A percentile compares a stretch with the other conserved stretches of the same genome.
These are phyloP conservation scores for Fusarium citri DNA, from an alignment of 2,329 filamentous ascomycete species.

Conservation along the genomic window DNA sequence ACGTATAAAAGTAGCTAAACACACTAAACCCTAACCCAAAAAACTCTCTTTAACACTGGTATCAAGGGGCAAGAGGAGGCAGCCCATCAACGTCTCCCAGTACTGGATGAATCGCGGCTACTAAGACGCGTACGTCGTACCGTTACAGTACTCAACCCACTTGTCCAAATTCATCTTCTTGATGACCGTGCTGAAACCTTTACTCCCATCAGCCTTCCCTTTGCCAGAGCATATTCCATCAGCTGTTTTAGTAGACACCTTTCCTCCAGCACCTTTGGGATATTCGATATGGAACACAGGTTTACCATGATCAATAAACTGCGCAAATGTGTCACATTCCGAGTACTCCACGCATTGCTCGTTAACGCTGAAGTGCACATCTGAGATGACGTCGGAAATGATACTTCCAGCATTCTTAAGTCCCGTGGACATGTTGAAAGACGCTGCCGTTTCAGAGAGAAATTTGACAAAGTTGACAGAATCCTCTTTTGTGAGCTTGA, in stretches of 20 bases:
- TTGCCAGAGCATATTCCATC: conserved; percentile 57
- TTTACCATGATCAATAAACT: conserved; percentile 70
- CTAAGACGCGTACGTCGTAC: not conserved
- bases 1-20: too few relatives aligned
- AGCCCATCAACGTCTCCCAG: not conserved
- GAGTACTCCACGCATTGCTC: conserved; percentile 72
- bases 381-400: conserved; percentile 57
- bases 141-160: conserved; percentile 68
- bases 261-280: conserved; percentile 60
- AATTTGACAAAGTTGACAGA: conserved; percentile 70
- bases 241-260: conserved; percentile 45
- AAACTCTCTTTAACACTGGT: not conserved
- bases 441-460: conserved; percentile 65
- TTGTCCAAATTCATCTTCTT: conserved; percentile 73
- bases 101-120: not conserved
- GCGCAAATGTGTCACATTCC: conserved; percentile 68
- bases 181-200: conserved; percentile 71
- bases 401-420: conserved; percentile 76
- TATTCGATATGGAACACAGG: conserved; percentile 82
- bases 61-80: too few relatives aligned
- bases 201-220: conserved; percentile 54
- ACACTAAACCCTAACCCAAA: not conserved
- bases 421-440: conserved; percentile 68
- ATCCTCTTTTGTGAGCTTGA: conserved; percentile 67
- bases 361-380: conserved; percentile 74